Base-by-base conservation (phyloP, 1,284 basidiomycete genomes). In the Trametes versicolor region DNA sequence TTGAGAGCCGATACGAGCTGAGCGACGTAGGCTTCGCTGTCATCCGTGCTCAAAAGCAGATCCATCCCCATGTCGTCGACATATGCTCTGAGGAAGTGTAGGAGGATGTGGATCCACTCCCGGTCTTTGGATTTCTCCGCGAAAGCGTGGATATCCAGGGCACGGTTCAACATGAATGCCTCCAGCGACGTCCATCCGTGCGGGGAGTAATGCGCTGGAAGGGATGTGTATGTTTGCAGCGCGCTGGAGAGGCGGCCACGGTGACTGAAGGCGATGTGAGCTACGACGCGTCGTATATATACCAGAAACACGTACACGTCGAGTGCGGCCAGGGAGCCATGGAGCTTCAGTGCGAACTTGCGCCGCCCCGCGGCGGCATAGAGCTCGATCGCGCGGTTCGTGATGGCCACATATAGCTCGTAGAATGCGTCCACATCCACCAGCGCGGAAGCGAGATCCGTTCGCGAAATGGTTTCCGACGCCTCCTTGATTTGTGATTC, bases 341-440 rank as follows among this genome's bases (percentile, higher is more conserved):
- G 94, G 51, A 98, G 79, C 72, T 92, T 92, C 48, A 97, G 79
- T 1, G 94, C 93, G 71, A 93, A 95, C 72, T 97, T 93, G 54
- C 90, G 85, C 55, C 96, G 87, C 5, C 91, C 91, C 17, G 92
- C 90, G 64, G 87, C 89, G 49, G 89, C 89, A 72, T 95, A 98
- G 63, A 92, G 85, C 50, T 93, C 89, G 53, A 97, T 91, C 9
- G 94, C 90, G 53, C 91, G 89, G 72, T 94, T 93, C 2, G 94
- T 95, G 37, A 91, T 77, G 17, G 79, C 79, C 17, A 89, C 80
- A 74, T 96, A 97, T 12, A 94, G 78, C 53, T 90, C 86, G 71
- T 92, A 91, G 73, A 96, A 97, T 5, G 79, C 75, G 0, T 88
- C 84, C 36, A 78, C 77, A 66, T 89, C 83, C 15, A 79, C 75